These are phyloP conservation scores for Xylaria sp. DNA, from an alignment of 2,329 filamentous ascomycete species.

Conservation along the genomic window DNA sequence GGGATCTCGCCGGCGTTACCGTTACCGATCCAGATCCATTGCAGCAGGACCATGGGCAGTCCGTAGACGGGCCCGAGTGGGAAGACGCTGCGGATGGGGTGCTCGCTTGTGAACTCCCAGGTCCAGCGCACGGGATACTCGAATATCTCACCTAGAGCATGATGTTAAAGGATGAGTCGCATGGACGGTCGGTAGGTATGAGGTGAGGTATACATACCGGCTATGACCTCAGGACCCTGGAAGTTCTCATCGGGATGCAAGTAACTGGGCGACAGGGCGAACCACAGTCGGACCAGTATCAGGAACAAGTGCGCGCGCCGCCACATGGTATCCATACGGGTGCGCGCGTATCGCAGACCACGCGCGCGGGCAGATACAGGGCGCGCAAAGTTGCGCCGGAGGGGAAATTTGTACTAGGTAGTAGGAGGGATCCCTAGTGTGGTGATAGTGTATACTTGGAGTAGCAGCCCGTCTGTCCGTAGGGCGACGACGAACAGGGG, in stretches of 20 bases:
- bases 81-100: slow-evolving; percentile 92
- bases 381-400: slow-evolving; percentile 2
- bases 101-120: slow-evolving; percentile 89
- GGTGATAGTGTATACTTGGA: not conserved
- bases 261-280: slow-evolving; percentile 91
- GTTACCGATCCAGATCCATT: slow-evolving; percentile 87
- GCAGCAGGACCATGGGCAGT: slow-evolving; percentile 84
- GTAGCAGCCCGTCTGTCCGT: not conserved
- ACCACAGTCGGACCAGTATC: slow-evolving; percentile 82
- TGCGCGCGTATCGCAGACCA: not conserved
- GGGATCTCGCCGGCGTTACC: slow-evolving; percentile 70
- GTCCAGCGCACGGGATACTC: slow-evolving; percentile 83
- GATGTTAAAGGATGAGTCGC: slow-evolving; percentile 13
- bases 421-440: not conserved
- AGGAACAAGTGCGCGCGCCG: slow-evolving; percentile 81
- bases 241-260: slow-evolving; percentile 99
- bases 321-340: slow-evolving; percentile 56
- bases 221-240: slow-evolving; percentile 94
- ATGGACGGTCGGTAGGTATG: not conserved
- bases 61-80: slow-evolving; percentile 95
- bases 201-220: slow-evolving; percentile 57
- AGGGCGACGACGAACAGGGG: not conserved
- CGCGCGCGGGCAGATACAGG: slow-evolving; percentile 13
- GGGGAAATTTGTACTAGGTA: not conserved
- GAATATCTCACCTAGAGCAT: slow-evolving; percentile 72